Conservation (phyloP, 176 grass and related monocot species). For the Cocos nucifera region DNA sequence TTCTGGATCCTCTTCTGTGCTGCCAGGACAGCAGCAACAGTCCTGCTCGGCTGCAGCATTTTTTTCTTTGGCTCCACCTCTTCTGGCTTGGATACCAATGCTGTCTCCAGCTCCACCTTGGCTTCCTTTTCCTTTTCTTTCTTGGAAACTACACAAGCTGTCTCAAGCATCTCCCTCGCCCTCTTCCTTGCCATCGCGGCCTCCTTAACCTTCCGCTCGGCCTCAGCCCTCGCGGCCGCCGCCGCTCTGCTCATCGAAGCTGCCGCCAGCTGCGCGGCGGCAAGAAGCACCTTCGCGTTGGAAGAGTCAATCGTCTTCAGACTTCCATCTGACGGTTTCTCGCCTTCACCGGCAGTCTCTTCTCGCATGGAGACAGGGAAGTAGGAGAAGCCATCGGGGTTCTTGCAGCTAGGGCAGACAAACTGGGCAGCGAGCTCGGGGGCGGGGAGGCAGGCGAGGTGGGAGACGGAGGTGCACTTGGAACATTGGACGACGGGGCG, state of each 20-base stretch:
- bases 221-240: slow-evolving; percentile 32
- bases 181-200: slow-evolving; percentile 50
- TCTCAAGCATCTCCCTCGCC: slow-evolving; percentile 57
- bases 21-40: too few species aligned
- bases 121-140: slow-evolving; percentile 35
- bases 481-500: slow-evolving; percentile 39
- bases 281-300: slow-evolving; percentile 52
- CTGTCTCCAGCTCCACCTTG: not conserved
- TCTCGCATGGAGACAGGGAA: slow-evolving; percentile 1
- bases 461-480: slow-evolving; percentile 46
- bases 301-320: slow-evolving; percentile 12
- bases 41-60: too few species aligned
- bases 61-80: not conserved
- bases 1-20: too few species aligned
- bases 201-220: slow-evolving; percentile 50
- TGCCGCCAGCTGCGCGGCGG: slow-evolving; percentile 47
- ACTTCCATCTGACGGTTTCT: not conserved
- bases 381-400: slow-evolving; percentile 29
- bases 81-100: too few species aligned
- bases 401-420: slow-evolving; percentile 45
- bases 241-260: slow-evolving; percentile 48
- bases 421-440: slow-evolving; percentile 13
- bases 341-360: too few species aligned
- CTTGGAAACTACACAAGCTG: slow-evolving; percentile 12
- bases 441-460: slow-evolving; percentile 38